These are phyloP conservation scores for Neonectria sp. DNA, from an alignment of 2,329 filamentous ascomycete genomes.

Conservation along the genomic window DNA sequence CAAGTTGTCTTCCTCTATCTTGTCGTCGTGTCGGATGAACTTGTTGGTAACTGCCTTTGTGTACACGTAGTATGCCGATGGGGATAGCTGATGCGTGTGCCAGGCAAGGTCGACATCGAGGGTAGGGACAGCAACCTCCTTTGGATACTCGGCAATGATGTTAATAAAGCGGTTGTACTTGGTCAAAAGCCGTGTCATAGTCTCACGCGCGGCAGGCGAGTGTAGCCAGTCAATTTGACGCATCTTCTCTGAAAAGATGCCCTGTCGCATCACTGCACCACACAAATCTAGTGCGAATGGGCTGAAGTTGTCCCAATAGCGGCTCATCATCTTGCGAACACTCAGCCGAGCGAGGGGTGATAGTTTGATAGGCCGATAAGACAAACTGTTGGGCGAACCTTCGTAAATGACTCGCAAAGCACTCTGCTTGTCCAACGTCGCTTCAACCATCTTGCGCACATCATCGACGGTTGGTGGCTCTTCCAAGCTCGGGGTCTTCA, in stretches of 20 bases:
- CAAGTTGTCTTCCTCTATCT: slow-evolving; percentile 79
- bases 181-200: slow-evolving; percentile 73
- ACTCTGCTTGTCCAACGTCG: slow-evolving; percentile 55
- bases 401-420: slow-evolving; percentile 36
- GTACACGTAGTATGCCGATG: slow-evolving; percentile 73
- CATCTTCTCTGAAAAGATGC: slow-evolving; percentile 81
- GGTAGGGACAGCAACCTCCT: slow-evolving; percentile 74
- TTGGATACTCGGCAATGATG: slow-evolving; percentile 67
- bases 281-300: slow-evolving; percentile 76
- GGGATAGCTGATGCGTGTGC: slow-evolving; percentile 85
- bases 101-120: slow-evolving; percentile 83
- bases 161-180: slow-evolving; percentile 77
- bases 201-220: slow-evolving; percentile 74
- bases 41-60: slow-evolving; percentile 63
- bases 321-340: slow-evolving; percentile 77
- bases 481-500: slow-evolving; percentile 44
- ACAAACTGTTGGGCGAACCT: slow-evolving; percentile 20
- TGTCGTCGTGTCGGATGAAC: slow-evolving; percentile 88
- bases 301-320: slow-evolving; percentile 79
- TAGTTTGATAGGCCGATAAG: not conserved
- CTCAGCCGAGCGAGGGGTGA: slow-evolving; percentile 56
- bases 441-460: slow-evolving; percentile 67
- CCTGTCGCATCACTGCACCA: slow-evolving; percentile 77
- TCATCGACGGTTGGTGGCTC: slow-evolving; percentile 62
- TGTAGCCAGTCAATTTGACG: slow-evolving; percentile 83